Evolutionary conservation across 768 basidiomycete genomes (phyloP).

Genomic region (Auricularia cornea): DNA sequence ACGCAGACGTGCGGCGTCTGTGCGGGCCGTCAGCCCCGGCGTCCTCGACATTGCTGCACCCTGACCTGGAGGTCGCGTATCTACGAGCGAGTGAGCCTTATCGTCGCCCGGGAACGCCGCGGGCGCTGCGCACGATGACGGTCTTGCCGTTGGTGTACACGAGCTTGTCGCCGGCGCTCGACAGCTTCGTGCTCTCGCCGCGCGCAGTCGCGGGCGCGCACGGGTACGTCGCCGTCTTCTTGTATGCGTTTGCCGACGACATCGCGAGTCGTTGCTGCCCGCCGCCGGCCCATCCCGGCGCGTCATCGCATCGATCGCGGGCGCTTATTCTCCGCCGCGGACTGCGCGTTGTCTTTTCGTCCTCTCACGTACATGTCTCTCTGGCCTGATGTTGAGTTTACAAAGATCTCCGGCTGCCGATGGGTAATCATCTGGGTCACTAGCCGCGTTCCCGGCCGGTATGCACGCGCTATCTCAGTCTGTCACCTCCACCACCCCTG

Average conservation of each 20-base stretch:
- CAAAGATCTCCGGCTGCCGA: too few species aligned
- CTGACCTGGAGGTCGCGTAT: slow-evolving; percentile 76
- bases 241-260: background rate
- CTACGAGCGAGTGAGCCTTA: slow-evolving; percentile 27
- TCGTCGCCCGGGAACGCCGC: slow-evolving; percentile 1
- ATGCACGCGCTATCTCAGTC: too few species aligned
- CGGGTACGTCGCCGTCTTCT: slow-evolving; percentile 33
- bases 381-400: too few species aligned
- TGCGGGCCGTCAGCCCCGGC: slow-evolving; percentile 5
- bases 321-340: too few species aligned
- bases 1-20: slow-evolving; percentile 60
- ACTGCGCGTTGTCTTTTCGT: too few species aligned
- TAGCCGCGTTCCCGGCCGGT: too few species aligned
- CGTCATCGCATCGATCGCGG: too few species aligned
- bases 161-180: slow-evolving; percentile 67
- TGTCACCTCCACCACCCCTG: too few species aligned
- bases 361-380: too few species aligned
- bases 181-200: slow-evolving; percentile 64
- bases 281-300: too few species aligned
- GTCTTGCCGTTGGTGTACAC: slow-evolving; percentile 79
- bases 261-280: too few species aligned
- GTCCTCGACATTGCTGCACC: slow-evolving; percentile 1
- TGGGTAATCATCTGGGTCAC: too few species aligned
- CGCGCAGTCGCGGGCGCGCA: slow-evolving; percentile 61
- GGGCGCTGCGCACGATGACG: slow-evolving; percentile 59